A percentile compares a stretch with the other conserved stretches of the same genome.
Evolutionary conservation across 2,329 filamentous ascomycete genomes (phyloP).

Genomic region (Calonectria pteridis): DNA sequence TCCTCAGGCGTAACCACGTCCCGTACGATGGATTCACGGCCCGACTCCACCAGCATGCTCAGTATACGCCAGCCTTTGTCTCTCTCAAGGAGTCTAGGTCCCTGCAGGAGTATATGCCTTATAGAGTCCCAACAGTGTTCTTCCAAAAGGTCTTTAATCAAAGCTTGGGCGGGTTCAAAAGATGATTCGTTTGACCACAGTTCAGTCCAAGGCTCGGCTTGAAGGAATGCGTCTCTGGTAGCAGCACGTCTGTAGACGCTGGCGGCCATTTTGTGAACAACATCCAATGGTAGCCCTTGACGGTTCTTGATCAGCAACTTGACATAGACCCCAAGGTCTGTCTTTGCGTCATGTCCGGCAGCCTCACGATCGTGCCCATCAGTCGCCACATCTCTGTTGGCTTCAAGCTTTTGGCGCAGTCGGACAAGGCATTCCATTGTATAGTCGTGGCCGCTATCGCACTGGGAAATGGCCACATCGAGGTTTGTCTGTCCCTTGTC

Average conservation of each 20-base stretch:
- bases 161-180: no score
- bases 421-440: conserved; percentile 2
- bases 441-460: background rate
- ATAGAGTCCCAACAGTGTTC: background rate
- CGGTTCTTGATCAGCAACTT: background rate
- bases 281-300: background rate
- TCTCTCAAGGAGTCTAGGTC: background rate
- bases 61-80: background rate
- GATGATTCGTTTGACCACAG: background rate
- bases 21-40: background rate
- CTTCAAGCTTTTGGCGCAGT: background rate
- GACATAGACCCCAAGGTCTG: background rate
- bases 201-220: background rate
- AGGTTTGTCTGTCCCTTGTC: background rate
- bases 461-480: background rate
- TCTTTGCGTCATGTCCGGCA: no score
- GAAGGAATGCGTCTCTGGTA: background rate
- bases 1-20: background rate
- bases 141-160: background rate
- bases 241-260: background rate
- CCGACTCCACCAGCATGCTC: background rate
- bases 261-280: background rate
- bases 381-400: background rate
- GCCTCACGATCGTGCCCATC: background rate
- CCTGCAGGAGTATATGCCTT: background rate